Percentiles rank a stretch among this genome's conserved stretches.
Conservation (phyloP, 495 filamentous ascomycete species). For the Platismatia glauca region DNA sequence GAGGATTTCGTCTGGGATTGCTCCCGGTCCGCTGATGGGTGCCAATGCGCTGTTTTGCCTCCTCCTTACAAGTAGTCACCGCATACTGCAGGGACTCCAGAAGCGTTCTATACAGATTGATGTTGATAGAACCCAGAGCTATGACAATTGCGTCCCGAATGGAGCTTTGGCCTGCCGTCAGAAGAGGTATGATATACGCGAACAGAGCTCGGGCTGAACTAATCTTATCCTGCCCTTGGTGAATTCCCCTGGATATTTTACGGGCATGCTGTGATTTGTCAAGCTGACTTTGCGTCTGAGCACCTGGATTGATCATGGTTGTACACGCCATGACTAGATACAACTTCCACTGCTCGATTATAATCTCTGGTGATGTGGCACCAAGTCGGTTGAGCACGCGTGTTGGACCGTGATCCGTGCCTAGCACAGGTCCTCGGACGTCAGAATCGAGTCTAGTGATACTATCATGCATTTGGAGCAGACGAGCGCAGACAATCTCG, state of each 20-base stretch:
- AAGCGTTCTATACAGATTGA: conserved; percentile 86
- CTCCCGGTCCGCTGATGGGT: conserved; percentile 69
- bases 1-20: conserved; percentile 56
- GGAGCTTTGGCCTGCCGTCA: conserved; percentile 63
- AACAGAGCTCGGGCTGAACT: conserved; percentile 83
- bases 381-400: conserved; percentile 43
- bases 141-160: conserved; percentile 87
- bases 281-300: conserved; percentile 47
- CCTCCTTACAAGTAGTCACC: conserved; percentile 71
- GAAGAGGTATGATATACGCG: conserved; percentile 76
- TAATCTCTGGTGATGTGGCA: conserved; percentile 71
- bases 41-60: conserved; percentile 74
- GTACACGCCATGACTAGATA: conserved; percentile 96
- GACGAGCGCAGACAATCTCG: conserved; percentile 82
- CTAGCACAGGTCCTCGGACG: conserved; percentile 50
- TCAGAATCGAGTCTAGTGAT: conserved; percentile 72
- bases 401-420: conserved; percentile 42
- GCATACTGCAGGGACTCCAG: conserved; percentile 83
- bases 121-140: conserved; percentile 88
- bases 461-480: conserved; percentile 83
- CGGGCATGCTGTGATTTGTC: conserved; percentile 69
- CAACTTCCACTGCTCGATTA: conserved; percentile 98
- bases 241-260: conserved; percentile 64
- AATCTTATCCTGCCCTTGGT: conserved; percentile 61
- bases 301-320: conserved; percentile 79